Conservation (phyloP, 352 stramenopile genomes). For the Globisporangium paddicum region DNA sequence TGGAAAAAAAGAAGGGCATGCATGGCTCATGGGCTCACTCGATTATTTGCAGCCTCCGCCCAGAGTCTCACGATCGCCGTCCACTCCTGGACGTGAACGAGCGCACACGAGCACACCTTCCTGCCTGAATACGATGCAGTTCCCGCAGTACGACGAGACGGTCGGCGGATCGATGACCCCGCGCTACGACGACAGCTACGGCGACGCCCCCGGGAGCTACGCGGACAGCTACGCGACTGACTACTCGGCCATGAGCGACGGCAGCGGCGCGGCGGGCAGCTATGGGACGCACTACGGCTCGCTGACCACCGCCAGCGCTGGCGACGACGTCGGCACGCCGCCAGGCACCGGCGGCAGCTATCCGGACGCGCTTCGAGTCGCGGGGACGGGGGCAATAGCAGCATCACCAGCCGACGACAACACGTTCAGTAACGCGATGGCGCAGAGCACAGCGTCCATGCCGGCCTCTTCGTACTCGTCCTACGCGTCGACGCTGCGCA, state of each 20-base stretch:
- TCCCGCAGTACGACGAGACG: neutral
- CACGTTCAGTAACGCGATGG: conserved; percentile 11
- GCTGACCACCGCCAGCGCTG: neutral
- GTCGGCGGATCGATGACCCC: conserved; percentile 5
- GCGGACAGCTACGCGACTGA: conserved; percentile 11
- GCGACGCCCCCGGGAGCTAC: conserved; percentile 4
- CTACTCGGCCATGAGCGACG: conserved; percentile 13
- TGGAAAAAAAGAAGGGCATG: neutral
- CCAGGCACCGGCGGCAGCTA: conserved; percentile 6
- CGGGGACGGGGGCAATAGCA: neutral
- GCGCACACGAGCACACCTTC: neutral
- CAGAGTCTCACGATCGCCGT: neutral
- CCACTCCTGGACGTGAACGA: neutral
- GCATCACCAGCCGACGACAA: neutral
- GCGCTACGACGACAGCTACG: conserved; percentile 13
- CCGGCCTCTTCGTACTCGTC: conserved; percentile 6
- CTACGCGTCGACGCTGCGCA: neutral
- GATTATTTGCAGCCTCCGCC: conserved; percentile 7
- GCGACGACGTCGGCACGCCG: conserved; percentile 13
- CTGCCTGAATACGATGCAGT: neutral
- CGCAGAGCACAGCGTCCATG: neutral
- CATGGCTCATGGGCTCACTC: neutral
- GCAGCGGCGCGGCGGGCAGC: conserved; percentile 1
- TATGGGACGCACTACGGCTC: conserved; percentile 15
- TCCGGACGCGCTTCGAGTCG: neutral